These are phyloP conservation scores for Stephania yunnanensis DNA, from an alignment of 164 flowering plant genomes.

Conservation along the genomic window DNA sequence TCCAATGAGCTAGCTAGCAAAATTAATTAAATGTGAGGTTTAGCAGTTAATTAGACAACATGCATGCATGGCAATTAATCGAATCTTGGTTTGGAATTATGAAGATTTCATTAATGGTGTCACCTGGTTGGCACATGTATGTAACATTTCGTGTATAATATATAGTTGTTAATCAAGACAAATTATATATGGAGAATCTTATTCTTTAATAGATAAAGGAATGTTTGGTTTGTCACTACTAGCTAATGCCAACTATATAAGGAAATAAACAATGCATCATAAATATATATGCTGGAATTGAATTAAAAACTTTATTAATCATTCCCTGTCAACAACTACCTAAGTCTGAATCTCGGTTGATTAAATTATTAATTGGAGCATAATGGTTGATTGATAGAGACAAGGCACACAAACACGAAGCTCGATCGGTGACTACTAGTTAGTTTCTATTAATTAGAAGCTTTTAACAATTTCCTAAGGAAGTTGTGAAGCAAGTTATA, in stretches of 20 bases:
- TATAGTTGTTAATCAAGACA: conserved; percentile 5
- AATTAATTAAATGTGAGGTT: conserved; percentile 8
- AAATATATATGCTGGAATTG: no score
- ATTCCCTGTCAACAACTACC: background rate
- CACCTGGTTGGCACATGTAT: background rate
- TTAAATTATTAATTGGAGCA: background rate
- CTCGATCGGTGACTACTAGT: background rate
- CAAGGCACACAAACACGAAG: background rate
- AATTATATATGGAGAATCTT: conserved; percentile 1
- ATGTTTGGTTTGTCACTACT: background rate
- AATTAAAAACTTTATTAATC: no score
- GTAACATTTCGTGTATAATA: background rate
- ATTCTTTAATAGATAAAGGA: background rate
- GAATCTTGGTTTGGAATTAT: background rate
- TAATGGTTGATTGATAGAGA: background rate
- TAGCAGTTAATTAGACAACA: conserved; percentile 6
- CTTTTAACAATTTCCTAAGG: background rate
- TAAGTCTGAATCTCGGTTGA: background rate
- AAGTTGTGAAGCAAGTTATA: background rate
- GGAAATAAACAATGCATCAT: no score
- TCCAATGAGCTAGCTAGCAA: no score
- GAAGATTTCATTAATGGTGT: background rate
- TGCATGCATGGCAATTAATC: background rate
- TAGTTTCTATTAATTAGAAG: background rate
- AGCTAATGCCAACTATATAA: background rate